These are phyloP conservation scores for Cucurbita moschata DNA, from an alignment of 306 rosid species.

Conservation along the genomic window DNA sequence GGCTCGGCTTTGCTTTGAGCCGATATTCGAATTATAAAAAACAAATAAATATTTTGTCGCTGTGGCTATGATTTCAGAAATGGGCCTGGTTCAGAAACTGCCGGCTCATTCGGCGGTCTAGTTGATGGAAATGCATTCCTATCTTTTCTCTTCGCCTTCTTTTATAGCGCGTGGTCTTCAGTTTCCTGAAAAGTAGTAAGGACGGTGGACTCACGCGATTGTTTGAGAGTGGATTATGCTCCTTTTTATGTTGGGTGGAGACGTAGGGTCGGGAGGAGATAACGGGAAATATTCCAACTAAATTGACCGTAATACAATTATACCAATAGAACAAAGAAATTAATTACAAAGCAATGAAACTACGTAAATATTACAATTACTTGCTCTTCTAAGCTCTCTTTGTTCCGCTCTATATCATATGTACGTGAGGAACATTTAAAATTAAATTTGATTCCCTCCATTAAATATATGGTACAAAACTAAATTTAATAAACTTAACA, in stretches of 20 bases:
- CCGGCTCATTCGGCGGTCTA: conserved; percentile 8
- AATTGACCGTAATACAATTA: not conserved
- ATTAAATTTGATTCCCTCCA: not conserved
- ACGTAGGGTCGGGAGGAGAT: not conserved
- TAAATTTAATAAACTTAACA: not conserved
- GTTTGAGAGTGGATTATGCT: not conserved
- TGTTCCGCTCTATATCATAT: too few relatives aligned
- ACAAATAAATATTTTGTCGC: not conserved
- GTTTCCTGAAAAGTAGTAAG: rapidly evolving
- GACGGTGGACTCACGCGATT: not conserved
- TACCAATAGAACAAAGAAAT: not conserved
- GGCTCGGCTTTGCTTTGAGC: not conserved
- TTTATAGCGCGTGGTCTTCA: not conserved
- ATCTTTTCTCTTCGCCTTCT: not conserved
- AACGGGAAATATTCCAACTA: not conserved
- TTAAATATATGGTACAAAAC: not conserved
- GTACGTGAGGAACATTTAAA: not conserved
- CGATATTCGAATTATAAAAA: not conserved
- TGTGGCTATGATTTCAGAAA: conserved; percentile 8
- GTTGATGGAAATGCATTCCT: not conserved
- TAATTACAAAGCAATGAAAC: not conserved
- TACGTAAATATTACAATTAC: too few relatives aligned
- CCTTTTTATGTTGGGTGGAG: not conserved
- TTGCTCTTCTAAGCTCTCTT: too few relatives aligned
- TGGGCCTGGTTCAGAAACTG: not conserved